Percentiles rank a stretch among this genome's conserved stretches.
Evolutionary conservation across 192 early-diverging fungal species (phyloP).

Genomic region (Rhizophagus sp.): DNA sequence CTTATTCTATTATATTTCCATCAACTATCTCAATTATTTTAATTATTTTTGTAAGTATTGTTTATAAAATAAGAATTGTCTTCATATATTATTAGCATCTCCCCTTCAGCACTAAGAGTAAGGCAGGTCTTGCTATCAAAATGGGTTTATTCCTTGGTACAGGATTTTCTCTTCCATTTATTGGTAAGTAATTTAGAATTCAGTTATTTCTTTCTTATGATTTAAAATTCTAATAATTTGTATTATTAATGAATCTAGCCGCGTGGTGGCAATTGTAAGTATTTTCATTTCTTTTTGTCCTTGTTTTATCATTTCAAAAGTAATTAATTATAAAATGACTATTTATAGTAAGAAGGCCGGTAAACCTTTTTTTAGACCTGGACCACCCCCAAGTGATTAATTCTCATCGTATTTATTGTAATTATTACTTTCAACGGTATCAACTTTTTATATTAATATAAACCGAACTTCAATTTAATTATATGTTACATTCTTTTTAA

Average conservation of each 20-base stretch:
- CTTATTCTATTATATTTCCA: too few relatives aligned
- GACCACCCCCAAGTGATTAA: conserved; percentile 3
- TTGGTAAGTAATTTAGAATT: conserved; percentile 32
- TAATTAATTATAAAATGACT: background rate
- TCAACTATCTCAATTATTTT: background rate
- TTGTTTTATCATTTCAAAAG: background rate
- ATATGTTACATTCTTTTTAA: background rate
- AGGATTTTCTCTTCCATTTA: conserved; percentile 58
- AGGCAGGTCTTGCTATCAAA: conserved; percentile 52
- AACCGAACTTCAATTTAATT: background rate
- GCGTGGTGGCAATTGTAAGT: conserved; percentile 27
- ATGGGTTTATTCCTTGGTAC: conserved; percentile 53
- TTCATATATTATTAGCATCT: conserved; percentile 45
- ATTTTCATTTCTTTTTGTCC: background rate
- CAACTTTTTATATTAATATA: background rate
- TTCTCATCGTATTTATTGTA: background rate
- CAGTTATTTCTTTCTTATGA: background rate
- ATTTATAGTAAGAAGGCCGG: conserved; percentile 20
- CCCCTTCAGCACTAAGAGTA: conserved; percentile 63
- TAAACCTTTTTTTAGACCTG: conserved; percentile 7
- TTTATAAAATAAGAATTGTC: background rate
- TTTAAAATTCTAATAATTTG: background rate
- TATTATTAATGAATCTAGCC: background rate
- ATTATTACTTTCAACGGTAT: background rate
- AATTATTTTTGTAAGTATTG: background rate